Conservation (phyloP, 192 early-diverging fungal genomes). For the Backusella morwellensis region DNA sequence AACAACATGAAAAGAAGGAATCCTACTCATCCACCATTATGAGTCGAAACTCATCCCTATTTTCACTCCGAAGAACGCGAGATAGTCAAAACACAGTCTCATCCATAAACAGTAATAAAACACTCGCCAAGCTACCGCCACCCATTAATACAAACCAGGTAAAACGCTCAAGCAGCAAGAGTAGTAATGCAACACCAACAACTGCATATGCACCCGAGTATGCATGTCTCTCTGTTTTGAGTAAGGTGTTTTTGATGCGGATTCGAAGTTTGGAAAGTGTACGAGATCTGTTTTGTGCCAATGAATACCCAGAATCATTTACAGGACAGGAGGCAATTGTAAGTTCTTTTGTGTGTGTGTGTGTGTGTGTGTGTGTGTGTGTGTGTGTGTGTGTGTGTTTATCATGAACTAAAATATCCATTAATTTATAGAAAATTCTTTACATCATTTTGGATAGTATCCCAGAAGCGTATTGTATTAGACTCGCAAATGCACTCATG, state of each 20-base stretch:
- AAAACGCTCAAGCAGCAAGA: neutral
- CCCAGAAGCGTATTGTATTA: conserved; percentile 19
- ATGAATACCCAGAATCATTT: conserved; percentile 35
- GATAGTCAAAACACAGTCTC: neutral
- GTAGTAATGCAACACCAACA: neutral
- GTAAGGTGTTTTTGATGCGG: conserved; percentile 9
- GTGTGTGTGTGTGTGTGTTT: neutral
- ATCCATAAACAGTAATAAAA: neutral
- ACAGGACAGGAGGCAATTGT: conserved; percentile 26
- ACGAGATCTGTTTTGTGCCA: conserved; percentile 32
- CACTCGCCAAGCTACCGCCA: neutral
- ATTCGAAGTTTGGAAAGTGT: conserved; percentile 27
- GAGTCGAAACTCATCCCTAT: neutral
- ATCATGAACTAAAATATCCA: neutral
- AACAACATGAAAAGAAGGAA: neutral
- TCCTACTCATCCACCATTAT: neutral
- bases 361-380: neutral
- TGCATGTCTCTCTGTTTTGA: conserved; percentile 17
- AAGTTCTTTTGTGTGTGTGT: neutral
- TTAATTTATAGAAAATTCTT: neutral
- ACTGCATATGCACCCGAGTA: neutral
- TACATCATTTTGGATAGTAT: conserved; percentile 6
- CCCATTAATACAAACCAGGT: neutral
- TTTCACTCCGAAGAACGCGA: neutral
- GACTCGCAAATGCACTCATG: conserved; percentile 23